A percentile compares a stretch with the other conserved stretches of the same genome.
phyloP scores from a whole-genome alignment of 306 rosid genomes.

The Quercus ilex region DNA sequence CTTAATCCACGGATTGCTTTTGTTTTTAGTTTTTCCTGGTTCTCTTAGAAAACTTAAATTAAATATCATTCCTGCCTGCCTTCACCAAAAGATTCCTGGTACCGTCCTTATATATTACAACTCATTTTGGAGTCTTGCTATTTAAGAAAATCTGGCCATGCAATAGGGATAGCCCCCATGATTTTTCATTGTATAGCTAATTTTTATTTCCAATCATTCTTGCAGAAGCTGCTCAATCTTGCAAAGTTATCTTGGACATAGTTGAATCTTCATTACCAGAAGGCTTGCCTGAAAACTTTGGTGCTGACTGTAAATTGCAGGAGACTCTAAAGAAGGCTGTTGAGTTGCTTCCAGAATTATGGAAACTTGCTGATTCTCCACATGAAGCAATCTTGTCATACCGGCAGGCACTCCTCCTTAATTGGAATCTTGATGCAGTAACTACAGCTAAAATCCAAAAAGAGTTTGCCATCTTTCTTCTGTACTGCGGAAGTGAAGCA shows the following conservation, averaged over 20 bases:
- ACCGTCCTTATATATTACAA: neutral
- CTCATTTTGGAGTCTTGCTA: neutral
- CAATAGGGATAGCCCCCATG: neutral
- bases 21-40: neutral
- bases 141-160: neutral
- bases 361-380: slow-evolving; percentile 79
- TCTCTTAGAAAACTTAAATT: neutral
- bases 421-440: slow-evolving; percentile 70
- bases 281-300: slow-evolving; percentile 80
- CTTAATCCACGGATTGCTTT: neutral
- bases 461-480: slow-evolving; percentile 78
- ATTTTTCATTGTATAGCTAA: slow-evolving; percentile 12
- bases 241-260: slow-evolving; percentile 78
- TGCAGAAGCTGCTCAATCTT: slow-evolving; percentile 94
- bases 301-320: slow-evolving; percentile 82
- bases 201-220: slow-evolving; percentile 33
- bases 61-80: neutral
- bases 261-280: slow-evolving; percentile 82
- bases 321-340: slow-evolving; percentile 70
- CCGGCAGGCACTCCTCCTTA: slow-evolving; percentile 64
- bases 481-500: slow-evolving; percentile 80
- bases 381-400: slow-evolving; percentile 71
- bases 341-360: slow-evolving; percentile 87
- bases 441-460: slow-evolving; percentile 68
- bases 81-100: neutral